phyloP scores from a whole-genome alignment of 1,284 basidiomycete species.

The Ganoderma meredithae region DNA sequence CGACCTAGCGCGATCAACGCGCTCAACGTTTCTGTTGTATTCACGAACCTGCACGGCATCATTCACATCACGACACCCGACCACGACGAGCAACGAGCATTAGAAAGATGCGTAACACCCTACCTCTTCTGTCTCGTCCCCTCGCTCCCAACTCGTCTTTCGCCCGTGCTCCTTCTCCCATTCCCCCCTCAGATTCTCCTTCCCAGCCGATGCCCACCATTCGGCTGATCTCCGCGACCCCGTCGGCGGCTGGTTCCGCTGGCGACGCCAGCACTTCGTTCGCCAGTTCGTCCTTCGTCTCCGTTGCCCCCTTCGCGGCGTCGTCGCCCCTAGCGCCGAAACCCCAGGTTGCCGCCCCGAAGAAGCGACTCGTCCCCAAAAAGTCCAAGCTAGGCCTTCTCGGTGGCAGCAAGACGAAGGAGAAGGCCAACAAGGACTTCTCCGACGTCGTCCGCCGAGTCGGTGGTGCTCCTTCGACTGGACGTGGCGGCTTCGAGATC shows the following conservation, averaged over 20 bases:
- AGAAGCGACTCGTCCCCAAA: slow-evolving; percentile 74
- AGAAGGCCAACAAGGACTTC: slow-evolving; percentile 54
- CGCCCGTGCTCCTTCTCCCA: slow-evolving; percentile 41
- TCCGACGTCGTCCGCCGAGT: slow-evolving; percentile 70
- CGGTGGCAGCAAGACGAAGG: slow-evolving; percentile 42
- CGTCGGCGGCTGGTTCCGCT: slow-evolving; percentile 57
- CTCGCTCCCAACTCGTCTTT: slow-evolving; percentile 39
- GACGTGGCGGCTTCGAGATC: slow-evolving; percentile 68
- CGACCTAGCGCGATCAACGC: slow-evolving; percentile 32
- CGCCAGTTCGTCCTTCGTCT: slow-evolving; percentile 40
- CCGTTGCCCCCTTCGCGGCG: slow-evolving; percentile 41
- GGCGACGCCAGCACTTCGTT: slow-evolving; percentile 40
- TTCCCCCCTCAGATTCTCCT: slow-evolving; percentile 42
- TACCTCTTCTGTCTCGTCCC: slow-evolving; percentile 44
- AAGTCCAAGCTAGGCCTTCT: slow-evolving; percentile 73
- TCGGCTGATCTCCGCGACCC: slow-evolving; percentile 71
- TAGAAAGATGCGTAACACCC: slow-evolving; percentile 45
- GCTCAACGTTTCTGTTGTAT: slow-evolving; percentile 35
- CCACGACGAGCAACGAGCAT: slow-evolving; percentile 31
- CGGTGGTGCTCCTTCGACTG: slow-evolving; percentile 50
- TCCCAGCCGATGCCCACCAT: slow-evolving; percentile 61
- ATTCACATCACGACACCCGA: slow-evolving; percentile 27
- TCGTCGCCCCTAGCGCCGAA: slow-evolving; percentile 44
- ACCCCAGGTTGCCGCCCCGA: slow-evolving; percentile 40
- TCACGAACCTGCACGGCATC: slow-evolving; percentile 34